Base-by-base conservation (phyloP, 2,329 filamentous ascomycete species). In the Cladophialophora carrionii region DNA sequence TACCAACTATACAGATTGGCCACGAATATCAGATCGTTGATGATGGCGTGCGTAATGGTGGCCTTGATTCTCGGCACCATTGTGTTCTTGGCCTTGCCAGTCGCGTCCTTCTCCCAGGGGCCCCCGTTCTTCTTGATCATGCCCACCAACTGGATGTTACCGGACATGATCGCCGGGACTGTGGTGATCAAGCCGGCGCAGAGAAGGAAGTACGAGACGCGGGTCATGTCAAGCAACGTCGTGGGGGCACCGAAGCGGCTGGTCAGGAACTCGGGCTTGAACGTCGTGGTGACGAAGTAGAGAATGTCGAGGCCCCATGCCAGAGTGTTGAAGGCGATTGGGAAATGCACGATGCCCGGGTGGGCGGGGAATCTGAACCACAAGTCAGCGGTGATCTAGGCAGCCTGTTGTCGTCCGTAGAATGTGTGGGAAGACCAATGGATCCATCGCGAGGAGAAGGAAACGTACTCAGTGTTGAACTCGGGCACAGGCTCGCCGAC, bases 51-150 rank as follows among this genome's bases (percentile, higher is more conserved):
- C 1, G 68, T 70, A 59, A 72, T 71, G 53, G 63, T 58, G 26
- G 69, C 67, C 64, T 72, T 72, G 66, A 72, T 71, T 4, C 70
- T 62, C 5, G 69, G 71, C 41, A 71, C 70, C 68, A 72, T 72
- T 17, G 71, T 71, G 63, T 20, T 61, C 66, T 72, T 72, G 48
- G 61, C 57, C 43, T 72, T 72, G 46, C 71, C 71, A 9, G 54
- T 32, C 24, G 63, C 64, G 55, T 71, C 71, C 51, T 71, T 71
- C 57, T 72, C 71, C 69, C 70, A 72, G 2, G 70, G 69, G 0
- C 71, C 71, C 24, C 70, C 70, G 62, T 72, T 72, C 68, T 72
- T 71, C 54, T 64, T 68, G 70, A 72, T 72, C 71, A 72, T 67
- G 34, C 70, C 68, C 17, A 69, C 62, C 55, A 72, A 63, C 46